A percentile compares a stretch with the other conserved stretches of the same genome.
Evolutionary conservation across 306 rosid species (phyloP).

Genomic region (Malus fusca): DNA sequence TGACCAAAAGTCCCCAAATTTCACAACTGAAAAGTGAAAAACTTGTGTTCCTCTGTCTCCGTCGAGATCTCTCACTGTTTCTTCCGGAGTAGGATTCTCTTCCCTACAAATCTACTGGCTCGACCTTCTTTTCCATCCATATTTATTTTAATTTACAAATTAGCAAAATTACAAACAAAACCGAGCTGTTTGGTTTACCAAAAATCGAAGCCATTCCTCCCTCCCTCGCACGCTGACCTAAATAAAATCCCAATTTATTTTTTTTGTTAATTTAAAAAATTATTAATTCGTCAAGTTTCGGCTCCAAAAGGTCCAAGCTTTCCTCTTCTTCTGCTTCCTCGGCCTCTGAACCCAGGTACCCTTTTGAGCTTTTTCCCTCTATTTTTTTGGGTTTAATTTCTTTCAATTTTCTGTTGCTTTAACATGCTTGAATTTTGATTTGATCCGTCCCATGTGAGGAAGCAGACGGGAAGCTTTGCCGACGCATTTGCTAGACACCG

Average conservation of each 20-base stretch:
- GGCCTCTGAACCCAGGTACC: neutral
- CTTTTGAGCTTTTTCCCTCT: neutral
- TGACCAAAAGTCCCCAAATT: neutral
- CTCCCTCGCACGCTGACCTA: conserved; percentile 8
- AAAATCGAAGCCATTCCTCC: neutral
- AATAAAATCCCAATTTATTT: neutral
- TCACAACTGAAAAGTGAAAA: no score
- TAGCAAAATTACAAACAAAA: neutral
- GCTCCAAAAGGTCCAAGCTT: conserved; percentile 4
- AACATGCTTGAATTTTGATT: neutral
- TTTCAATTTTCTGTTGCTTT: neutral
- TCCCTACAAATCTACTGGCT: no score
- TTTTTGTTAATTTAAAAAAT: neutral
- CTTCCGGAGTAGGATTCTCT: neutral
- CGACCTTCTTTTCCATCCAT: neutral
- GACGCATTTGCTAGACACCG: no score
- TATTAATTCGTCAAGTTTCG: neutral
- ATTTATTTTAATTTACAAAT: neutral
- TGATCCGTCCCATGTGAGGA: no score
- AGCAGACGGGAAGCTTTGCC: no score
- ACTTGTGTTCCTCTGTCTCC: neutral
- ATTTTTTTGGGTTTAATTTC: neutral
- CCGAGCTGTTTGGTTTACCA: neutral
- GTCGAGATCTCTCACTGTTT: no score
- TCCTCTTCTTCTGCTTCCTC: conserved; percentile 7